Percentiles rank a stretch among this genome's conserved stretches.
Conservation (phyloP, 495 filamentous ascomycete genomes). For the Pseudevernia furfuracea region DNA sequence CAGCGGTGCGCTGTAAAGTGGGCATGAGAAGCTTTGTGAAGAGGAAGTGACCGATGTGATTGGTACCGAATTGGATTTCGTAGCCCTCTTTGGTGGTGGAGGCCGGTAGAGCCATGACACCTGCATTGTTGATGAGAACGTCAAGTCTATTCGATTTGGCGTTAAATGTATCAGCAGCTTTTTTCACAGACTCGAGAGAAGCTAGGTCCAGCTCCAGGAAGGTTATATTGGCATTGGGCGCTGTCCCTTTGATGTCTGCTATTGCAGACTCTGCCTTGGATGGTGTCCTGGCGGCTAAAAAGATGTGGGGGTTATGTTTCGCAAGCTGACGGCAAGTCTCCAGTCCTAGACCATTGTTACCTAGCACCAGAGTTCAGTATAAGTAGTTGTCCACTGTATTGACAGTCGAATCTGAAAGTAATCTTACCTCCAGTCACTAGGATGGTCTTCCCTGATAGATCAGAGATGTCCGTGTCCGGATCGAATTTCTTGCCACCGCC, state of each 20-base stretch:
- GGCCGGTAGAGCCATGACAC: slow-evolving; percentile 51
- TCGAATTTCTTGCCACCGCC: slow-evolving; percentile 33
- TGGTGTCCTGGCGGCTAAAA: slow-evolving; percentile 52
- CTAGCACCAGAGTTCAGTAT: slow-evolving; percentile 29
- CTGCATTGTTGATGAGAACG: slow-evolving; percentile 62
- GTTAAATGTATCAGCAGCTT: slow-evolving; percentile 42
- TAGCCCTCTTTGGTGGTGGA: slow-evolving; percentile 51
- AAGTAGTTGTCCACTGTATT: too few relatives aligned
- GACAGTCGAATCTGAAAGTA: neutral
- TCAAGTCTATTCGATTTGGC: slow-evolving; percentile 45
- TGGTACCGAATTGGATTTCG: slow-evolving; percentile 64
- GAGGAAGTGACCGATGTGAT: slow-evolving; percentile 62
- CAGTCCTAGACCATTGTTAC: slow-evolving; percentile 59
- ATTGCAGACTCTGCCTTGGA: slow-evolving; percentile 47
- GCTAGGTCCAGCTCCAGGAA: slow-evolving; percentile 45
- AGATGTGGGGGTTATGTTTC: slow-evolving; percentile 51
- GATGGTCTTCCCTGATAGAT: slow-evolving; percentile 49
- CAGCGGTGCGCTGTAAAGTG: slow-evolving; percentile 44
- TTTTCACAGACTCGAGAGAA: slow-evolving; percentile 44
- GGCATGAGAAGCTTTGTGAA: slow-evolving; percentile 57
- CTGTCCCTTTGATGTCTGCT: slow-evolving; percentile 37
- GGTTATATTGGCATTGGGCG: slow-evolving; percentile 41
- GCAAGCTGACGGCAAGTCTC: slow-evolving; percentile 54
- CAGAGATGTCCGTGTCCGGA: slow-evolving; percentile 49
- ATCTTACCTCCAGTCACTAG: slow-evolving; percentile 52